phyloP scores from a whole-genome alignment of 164 flowering plant genomes.

The Stephania japonica region DNA sequence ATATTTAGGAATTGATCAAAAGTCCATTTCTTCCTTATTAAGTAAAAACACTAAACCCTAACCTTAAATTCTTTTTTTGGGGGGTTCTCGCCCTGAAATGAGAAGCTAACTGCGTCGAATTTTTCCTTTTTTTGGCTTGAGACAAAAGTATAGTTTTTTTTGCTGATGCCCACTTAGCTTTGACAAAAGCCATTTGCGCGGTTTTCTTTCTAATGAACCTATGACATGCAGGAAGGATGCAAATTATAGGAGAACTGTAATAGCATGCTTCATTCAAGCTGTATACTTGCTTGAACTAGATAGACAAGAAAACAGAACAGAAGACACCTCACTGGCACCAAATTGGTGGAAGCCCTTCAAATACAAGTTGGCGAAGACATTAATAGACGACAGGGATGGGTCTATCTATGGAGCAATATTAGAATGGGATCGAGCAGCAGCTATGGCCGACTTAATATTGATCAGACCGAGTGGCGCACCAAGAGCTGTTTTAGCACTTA shows the following conservation, averaged over 20 bases:
- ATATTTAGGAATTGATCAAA: no score
- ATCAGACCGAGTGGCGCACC: slow-evolving; percentile 93
- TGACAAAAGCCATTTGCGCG: no score
- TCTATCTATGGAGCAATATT: slow-evolving; percentile 84
- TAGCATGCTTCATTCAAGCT: slow-evolving; percentile 91
- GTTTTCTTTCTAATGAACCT: no score
- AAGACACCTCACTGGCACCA: slow-evolving; percentile 74
- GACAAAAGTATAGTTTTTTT: no score
- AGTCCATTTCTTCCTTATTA: no score
- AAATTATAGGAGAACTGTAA: slow-evolving; percentile 78
- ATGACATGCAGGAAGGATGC: slow-evolving; percentile 34
- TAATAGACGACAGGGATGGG: slow-evolving; percentile 78
- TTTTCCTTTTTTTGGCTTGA: no score
- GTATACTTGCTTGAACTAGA: slow-evolving; percentile 89
- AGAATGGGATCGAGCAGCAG: slow-evolving; percentile 89
- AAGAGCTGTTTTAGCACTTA: slow-evolving; percentile 70
- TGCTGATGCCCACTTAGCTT: no score
- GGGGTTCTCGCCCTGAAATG: no score
- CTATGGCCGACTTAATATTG: slow-evolving; percentile 63
- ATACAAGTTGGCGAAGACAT: slow-evolving; percentile 57
- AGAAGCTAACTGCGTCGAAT: no score
- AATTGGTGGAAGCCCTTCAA: slow-evolving; percentile 96
- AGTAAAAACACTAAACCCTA: no score
- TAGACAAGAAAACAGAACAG: slow-evolving; percentile 68
- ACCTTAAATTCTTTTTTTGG: no score